Evolutionary conservation across 768 basidiomycete genomes (phyloP).

Genomic region (Lactarius quietus): DNA sequence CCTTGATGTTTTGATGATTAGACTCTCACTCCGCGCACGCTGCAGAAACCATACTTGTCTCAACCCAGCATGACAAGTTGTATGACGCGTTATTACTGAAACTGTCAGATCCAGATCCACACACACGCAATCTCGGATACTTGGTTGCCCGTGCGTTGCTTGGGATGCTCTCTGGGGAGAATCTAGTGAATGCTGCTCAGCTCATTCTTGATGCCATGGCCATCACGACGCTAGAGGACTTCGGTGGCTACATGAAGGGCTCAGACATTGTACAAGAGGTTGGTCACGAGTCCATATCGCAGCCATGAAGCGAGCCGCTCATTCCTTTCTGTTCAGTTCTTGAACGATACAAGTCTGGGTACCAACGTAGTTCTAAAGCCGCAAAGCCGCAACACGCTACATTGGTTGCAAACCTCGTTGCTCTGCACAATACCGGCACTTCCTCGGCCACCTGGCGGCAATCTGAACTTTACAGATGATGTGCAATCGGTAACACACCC

Average conservation of each 20-base stretch:
- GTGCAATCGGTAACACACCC: conserved; percentile 14
- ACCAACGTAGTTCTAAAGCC: conserved; percentile 57
- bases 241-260: conserved; percentile 38
- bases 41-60: conserved; percentile 62
- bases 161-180: conserved; percentile 50
- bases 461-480: conserved; percentile 50
- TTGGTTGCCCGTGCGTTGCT: conserved; percentile 64
- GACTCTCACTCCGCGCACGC: conserved; percentile 2
- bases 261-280: conserved; percentile 33
- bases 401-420: conserved; percentile 56
- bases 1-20: background rate
- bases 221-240: conserved; percentile 42
- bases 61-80: conserved; percentile 42
- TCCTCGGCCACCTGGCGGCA: conserved; percentile 39
- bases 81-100: conserved; percentile 49
- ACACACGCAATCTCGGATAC: conserved; percentile 55
- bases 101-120: conserved; percentile 46
- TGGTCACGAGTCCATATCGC: conserved; percentile 14
- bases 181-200: conserved; percentile 53
- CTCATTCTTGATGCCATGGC: conserved; percentile 46
- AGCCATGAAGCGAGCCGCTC: background rate
- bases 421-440: conserved; percentile 50
- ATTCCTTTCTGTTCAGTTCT: conserved; percentile 37
- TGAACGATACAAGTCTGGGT: conserved; percentile 44
- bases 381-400: conserved; percentile 50